These are phyloP conservation scores for Striga asiatica DNA, from an alignment of 257 asterid species.

Conservation along the genomic window DNA sequence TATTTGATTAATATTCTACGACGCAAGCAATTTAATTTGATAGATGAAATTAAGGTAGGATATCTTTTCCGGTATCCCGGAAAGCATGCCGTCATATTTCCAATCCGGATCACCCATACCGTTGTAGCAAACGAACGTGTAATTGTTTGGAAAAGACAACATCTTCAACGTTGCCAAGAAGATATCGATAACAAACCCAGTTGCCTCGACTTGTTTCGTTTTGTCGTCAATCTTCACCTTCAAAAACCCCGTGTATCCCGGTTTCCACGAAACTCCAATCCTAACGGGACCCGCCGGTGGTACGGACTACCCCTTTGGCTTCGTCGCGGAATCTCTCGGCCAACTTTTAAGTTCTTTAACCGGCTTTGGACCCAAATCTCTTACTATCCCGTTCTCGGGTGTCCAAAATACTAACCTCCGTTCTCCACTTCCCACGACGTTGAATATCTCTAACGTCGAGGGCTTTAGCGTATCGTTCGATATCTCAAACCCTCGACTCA, in stretches of 20 bases:
- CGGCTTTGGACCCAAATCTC: slow-evolving; percentile 19
- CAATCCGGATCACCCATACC: slow-evolving; percentile 6
- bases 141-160: slow-evolving; percentile 24
- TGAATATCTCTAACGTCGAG: slow-evolving; percentile 39
- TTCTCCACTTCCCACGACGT: slow-evolving; percentile 39
- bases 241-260: slow-evolving; percentile 43
- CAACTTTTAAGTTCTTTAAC: slow-evolving; percentile 33
- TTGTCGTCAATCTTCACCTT: slow-evolving; percentile 14
- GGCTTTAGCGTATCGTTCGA: slow-evolving; percentile 26
- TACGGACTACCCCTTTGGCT: slow-evolving; percentile 44
- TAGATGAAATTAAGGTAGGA: no score
- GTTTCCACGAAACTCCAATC: slow-evolving; percentile 49
- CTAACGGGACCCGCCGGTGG: slow-evolving; percentile 29
- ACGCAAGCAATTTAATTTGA: no score
- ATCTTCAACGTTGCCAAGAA: slow-evolving; percentile 24
- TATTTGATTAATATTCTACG: no score
- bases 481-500: slow-evolving; percentile 39
- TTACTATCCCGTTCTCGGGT: slow-evolving; percentile 26
- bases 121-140: slow-evolving; percentile 17
- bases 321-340: slow-evolving; percentile 50
- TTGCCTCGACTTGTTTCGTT: not conserved
- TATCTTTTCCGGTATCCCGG: slow-evolving; percentile 29
- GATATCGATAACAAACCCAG: slow-evolving; percentile 51
- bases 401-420: slow-evolving; percentile 48
- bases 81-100: slow-evolving; percentile 30